Evolutionary conservation across 768 basidiomycete genomes (phyloP), one percentile per base, ranked within the genome.

Genomic region (Trametes coccinea): DNA sequence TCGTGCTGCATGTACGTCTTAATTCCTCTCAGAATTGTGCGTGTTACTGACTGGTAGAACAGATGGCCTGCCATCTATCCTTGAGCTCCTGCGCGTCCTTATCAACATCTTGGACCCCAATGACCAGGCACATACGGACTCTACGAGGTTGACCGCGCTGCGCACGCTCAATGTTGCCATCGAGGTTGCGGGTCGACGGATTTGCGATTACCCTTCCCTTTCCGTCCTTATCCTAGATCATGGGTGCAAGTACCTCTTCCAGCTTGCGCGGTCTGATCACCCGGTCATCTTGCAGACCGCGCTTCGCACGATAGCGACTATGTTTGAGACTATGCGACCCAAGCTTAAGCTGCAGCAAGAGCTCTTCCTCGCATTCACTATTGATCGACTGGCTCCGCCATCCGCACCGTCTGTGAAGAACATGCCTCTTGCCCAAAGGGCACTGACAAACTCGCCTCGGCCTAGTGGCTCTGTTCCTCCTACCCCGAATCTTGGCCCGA

Each of bases 171-270:
- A 95, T 69, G 81, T 87, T 22, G 90, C 93, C 2, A 87, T 98
- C 56, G 93, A 98, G 73, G 85, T 88, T 53, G 85, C 93, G 17
- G 95, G 95, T 6, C 73, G 81, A 6, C 83, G 81, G 44, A 84
- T 99, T 56, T 85, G 87, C 29, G 77, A 83, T 30, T 98, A 90
- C 73, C 85, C 90, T 6, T 92, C 92, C 6, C 77, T 98, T 37
- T 78, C 86, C 52, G 79, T 81, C 30, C 85, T 98, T 57, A 79
- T 98, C 37, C 76, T 91, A 13, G 96, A 99, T 71, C 82, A 89
- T 50, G 95, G 92, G 0, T 98, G 96, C 82, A 95, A 96, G 77
- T 95, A 90, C 71, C 85, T 99, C 34, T 98, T 99, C 81, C 95
- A 97, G 76, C 85, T 99, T 39, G 95, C 94, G 22, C 86, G 95